Evolutionary conservation across 2,329 filamentous ascomycete genomes (phyloP), one percentile per base, ranked within the genome.

Genomic region (Setomelanomma holmii): DNA sequence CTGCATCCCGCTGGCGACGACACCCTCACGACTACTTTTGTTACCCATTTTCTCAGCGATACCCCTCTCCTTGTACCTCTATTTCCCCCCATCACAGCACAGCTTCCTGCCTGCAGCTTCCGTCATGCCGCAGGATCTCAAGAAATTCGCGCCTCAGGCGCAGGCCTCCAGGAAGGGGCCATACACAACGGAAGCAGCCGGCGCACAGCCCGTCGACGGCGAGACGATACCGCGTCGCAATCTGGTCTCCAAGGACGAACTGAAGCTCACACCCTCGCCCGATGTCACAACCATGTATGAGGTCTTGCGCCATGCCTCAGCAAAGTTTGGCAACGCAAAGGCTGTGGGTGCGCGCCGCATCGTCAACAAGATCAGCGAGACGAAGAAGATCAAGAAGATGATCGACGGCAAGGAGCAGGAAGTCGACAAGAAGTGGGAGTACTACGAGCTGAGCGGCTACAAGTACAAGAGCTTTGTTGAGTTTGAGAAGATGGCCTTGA

Each of bases 341-440:
- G 77, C 77, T 5, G 65, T 81, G 38, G 92, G 89, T 63, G 83
- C 82, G 67, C 87, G 92, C 58, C 88, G 84, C 73, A 82, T 96
- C 51, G 75, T 96, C 76, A 82, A 88, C 75, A 86, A 88, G 40
- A 91, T 96, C 76, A 85, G 85, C 66, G 92, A 96, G 81, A 88
- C 84, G 64, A 96, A 93, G 81, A 95, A 91, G 83, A 80, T 96
- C 63, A 89, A 92, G 82, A 96, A 96, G 84, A 82, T 91, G 44
- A 80, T 96, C 51, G 90, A 96, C 68, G 92, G 92, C 63, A 84
- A 89, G 73, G 84, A 91, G 75, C 80, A 83, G 60, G 85, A 93
- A 78, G 86, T 95, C 27, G 90, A 96, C 58, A 96, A 96, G 85
- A 86, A 93, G 75, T 96, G 92, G 92, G 87, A 88, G 46, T 96